Evolutionary conservation across 1,284 basidiomycete species (phyloP).

Genomic region (Tylopilus sp.): DNA sequence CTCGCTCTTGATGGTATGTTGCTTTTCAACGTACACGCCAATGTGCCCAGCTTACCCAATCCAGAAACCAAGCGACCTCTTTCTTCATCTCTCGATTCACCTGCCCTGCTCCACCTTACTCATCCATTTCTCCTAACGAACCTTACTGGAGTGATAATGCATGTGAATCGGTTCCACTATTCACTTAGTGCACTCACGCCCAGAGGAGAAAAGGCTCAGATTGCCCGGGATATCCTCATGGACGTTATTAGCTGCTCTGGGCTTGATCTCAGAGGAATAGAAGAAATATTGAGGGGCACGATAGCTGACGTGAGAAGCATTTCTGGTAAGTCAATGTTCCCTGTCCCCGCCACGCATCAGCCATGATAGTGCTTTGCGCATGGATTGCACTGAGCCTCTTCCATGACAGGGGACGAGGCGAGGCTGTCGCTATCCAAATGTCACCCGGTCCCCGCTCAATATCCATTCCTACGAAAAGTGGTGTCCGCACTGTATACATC

Average conservation of each 20-base stretch:
- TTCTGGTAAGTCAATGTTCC: constrained; percentile 18
- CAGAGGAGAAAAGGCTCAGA: constrained; percentile 53
- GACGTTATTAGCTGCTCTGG: constrained; percentile 62
- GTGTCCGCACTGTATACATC: constrained; percentile 46
- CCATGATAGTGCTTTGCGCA: neutral
- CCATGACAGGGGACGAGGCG: constrained; percentile 43
- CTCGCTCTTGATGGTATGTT: constrained; percentile 22
- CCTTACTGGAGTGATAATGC: constrained; percentile 44
- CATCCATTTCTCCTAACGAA: constrained; percentile 57
- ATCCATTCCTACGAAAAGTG: constrained; percentile 39
- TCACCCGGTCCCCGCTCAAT: constrained; percentile 45
- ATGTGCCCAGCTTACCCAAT: constrained; percentile 7
- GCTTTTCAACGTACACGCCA: neutral
- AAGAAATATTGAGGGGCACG: constrained; percentile 41
- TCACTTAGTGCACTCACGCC: constrained; percentile 49
- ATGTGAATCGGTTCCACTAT: constrained; percentile 55
- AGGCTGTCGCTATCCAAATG: constrained; percentile 52
- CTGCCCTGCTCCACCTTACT: constrained; percentile 52
- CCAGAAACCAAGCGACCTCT: constrained; percentile 18
- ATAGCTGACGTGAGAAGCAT: constrained; percentile 22
- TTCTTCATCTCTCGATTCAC: constrained; percentile 27
- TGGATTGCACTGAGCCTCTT: neutral
- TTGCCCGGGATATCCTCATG: constrained; percentile 56
- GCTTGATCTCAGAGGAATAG: constrained; percentile 51
- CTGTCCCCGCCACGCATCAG: neutral